A percentile compares a stretch with the other conserved stretches of the same genome.
Conservation (phyloP, 1,284 basidiomycete species). For the Fomitopsis palustris region DNA sequence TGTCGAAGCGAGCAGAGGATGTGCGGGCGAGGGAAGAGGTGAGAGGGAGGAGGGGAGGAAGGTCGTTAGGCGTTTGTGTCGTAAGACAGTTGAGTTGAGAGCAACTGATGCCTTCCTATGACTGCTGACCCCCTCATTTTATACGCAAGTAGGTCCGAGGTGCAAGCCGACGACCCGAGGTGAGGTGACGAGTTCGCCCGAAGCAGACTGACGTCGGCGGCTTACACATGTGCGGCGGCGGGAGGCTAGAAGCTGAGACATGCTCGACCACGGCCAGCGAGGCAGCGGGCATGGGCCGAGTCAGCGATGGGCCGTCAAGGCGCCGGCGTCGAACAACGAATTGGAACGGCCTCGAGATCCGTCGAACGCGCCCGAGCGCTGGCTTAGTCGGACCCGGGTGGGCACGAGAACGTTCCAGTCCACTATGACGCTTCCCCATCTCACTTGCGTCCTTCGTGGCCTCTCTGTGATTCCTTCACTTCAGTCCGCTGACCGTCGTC, state of each 20-base stretch:
- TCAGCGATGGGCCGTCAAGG: neutral
- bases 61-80: constrained; percentile 3
- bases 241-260: neutral
- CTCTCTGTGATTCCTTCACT: too few relatives aligned
- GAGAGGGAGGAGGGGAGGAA: neutral
- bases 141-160: neutral
- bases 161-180: neutral
- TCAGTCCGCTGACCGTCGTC: neutral
- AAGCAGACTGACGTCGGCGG: neutral
- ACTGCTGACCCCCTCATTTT: neutral
- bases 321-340: neutral
- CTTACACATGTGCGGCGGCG: neutral
- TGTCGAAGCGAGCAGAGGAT: neutral
- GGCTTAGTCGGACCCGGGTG: constrained; percentile 1
- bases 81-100: constrained; percentile 3
- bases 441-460: neutral
- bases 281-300: neutral
- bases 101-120: neutral
- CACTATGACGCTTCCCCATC: neutral
- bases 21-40: neutral
- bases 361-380: constrained; percentile 1
- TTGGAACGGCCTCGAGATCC: constrained; percentile 3
- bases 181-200: constrained; percentile 3
- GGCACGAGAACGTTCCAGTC: constrained; percentile 1
- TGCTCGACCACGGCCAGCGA: neutral